phyloP scores from a whole-genome alignment of 2,329 filamentous ascomycete genomes.

The Zelopaecilomyces penicillatus region DNA sequence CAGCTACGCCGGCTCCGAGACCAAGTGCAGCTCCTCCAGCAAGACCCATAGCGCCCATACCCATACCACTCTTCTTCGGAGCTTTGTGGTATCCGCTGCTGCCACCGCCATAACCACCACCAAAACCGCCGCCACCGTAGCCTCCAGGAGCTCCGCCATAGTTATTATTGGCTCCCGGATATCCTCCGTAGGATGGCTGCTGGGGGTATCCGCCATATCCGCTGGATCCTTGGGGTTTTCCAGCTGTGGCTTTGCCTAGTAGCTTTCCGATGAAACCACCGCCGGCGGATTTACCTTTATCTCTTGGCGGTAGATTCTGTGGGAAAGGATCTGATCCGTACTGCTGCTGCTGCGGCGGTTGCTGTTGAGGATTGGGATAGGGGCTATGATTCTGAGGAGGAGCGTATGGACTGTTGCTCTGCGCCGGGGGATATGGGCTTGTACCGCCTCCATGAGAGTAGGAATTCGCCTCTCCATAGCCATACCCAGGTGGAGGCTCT shows the following conservation, averaged over 20 bases:
- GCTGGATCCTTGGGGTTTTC: slow-evolving; percentile 14
- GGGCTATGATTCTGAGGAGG: slow-evolving; percentile 4
- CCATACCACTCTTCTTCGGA: slow-evolving; percentile 33
- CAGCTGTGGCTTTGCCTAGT: slow-evolving; percentile 37
- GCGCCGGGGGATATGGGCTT: slow-evolving; percentile 2
- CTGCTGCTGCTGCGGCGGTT: slow-evolving; percentile 11
- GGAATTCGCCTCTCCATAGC: slow-evolving; percentile 20
- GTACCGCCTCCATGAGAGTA: slow-evolving; percentile 17
- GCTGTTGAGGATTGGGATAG: slow-evolving; percentile 2
- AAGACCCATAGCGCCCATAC: slow-evolving; percentile 44
- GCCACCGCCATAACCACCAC: slow-evolving; percentile 23
- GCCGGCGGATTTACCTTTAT: slow-evolving; percentile 29
- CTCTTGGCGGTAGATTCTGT: slow-evolving; percentile 35
- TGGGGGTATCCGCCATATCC: slow-evolving; percentile 16
- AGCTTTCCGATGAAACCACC: slow-evolving; percentile 43
- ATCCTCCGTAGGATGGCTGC: slow-evolving; percentile 21
- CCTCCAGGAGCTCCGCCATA: slow-evolving; percentile 13
- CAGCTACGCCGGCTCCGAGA: slow-evolving; percentile 71
- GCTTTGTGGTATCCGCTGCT: slow-evolving; percentile 20
- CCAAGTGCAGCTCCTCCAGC: slow-evolving; percentile 69
- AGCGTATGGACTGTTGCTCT: slow-evolving; percentile 16
- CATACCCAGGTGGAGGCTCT: slow-evolving; percentile 20
- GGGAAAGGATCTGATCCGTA: slow-evolving; percentile 22
- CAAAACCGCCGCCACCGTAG: slow-evolving; percentile 25
- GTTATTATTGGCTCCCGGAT: slow-evolving; percentile 16